Evolutionary conservation across 2,329 filamentous ascomycete genomes (phyloP).

Genomic region (Phyllachora maydis): DNA sequence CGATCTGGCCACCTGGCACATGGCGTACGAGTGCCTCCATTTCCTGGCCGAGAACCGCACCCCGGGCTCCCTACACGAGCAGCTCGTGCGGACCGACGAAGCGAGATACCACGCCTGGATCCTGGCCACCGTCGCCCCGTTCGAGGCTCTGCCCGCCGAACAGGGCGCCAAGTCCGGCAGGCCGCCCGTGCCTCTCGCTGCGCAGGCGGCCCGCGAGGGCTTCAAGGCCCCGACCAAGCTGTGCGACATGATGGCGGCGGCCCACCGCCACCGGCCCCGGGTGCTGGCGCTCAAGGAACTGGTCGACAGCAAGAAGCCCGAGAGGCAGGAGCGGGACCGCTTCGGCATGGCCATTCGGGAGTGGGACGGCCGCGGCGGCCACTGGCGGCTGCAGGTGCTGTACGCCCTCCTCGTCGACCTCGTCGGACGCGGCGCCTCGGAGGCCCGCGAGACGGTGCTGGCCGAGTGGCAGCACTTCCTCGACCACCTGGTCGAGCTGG

Average conservation of each 20-base stretch:
- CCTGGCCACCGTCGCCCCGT: constrained; percentile 55
- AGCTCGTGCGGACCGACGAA: constrained; percentile 40
- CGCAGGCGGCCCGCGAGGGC: constrained; percentile 51
- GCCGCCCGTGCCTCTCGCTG: constrained; percentile 33
- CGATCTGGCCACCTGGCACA: constrained; percentile 36
- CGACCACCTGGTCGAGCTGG: constrained; percentile 29
- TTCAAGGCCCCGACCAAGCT: constrained; percentile 64
- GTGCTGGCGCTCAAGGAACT: constrained; percentile 42
- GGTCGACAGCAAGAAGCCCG: constrained; percentile 19
- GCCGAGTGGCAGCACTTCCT: constrained; percentile 31
- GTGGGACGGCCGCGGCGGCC: constrained; percentile 40
- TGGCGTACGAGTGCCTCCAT: constrained; percentile 43
- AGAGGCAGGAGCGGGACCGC: constrained; percentile 33
- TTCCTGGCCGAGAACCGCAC: constrained; percentile 21
- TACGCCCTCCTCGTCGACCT: constrained; percentile 47
- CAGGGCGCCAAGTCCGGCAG: constrained; percentile 20
- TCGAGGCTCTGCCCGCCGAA: constrained; percentile 29
- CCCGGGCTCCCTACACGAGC: constrained; percentile 24
- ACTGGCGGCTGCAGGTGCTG: constrained; percentile 55
- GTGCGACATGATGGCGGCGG: constrained; percentile 42
- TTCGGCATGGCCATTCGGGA: constrained; percentile 55
- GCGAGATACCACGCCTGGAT: constrained; percentile 59
- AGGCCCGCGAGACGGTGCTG: constrained; percentile 17
- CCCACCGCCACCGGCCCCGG: constrained; percentile 37
- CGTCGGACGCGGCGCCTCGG: constrained; percentile 13